Percentiles rank a stretch among this genome's conserved stretches.
Conservation (phyloP, 768 basidiomycete genomes). For the Xerocomellus dryophilus region DNA sequence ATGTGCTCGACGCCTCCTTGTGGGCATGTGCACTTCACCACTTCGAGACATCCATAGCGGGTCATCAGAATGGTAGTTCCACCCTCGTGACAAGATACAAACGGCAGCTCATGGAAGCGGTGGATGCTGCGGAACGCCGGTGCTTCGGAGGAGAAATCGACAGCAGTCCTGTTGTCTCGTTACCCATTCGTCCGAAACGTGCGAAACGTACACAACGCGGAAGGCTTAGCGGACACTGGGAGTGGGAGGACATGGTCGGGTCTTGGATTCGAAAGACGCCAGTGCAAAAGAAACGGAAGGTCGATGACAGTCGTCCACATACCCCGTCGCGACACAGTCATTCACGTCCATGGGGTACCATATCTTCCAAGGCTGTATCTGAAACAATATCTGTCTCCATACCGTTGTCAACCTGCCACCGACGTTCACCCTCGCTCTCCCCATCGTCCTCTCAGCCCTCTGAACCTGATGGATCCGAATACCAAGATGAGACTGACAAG, state of each 20-base stretch:
- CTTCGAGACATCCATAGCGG: constrained; percentile 37
- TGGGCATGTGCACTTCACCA: constrained; percentile 50
- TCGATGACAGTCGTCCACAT: neutral
- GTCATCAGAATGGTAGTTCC: constrained; percentile 20
- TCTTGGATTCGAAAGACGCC: constrained; percentile 45
- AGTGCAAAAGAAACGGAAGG: constrained; percentile 24
- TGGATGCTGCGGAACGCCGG: constrained; percentile 51
- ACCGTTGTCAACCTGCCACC: neutral
- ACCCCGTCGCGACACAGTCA: neutral
- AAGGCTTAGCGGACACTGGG: constrained; percentile 36
- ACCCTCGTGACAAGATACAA: constrained; percentile 35
- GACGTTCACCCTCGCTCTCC: constrained; percentile 5
- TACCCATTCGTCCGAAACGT: constrained; percentile 3
- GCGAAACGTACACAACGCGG: constrained; percentile 6
- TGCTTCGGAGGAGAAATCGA: constrained; percentile 37
- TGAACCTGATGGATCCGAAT: constrained; percentile 21
- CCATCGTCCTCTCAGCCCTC: constrained; percentile 11
- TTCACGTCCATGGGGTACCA: neutral
- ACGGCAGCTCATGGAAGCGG: constrained; percentile 40
- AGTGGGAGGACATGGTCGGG: constrained; percentile 47
- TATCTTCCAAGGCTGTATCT: neutral
- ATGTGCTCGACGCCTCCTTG: constrained; percentile 47
- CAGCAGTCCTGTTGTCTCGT: constrained; percentile 17
- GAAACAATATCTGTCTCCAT: neutral
- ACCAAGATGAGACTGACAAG: constrained; percentile 21